Percentiles rank a stretch among this genome's conserved stretches.
These are phyloP conservation scores for Colletotrichum falcatum DNA, from an alignment of 2,329 filamentous ascomycete genomes.

Conservation along the genomic window DNA sequence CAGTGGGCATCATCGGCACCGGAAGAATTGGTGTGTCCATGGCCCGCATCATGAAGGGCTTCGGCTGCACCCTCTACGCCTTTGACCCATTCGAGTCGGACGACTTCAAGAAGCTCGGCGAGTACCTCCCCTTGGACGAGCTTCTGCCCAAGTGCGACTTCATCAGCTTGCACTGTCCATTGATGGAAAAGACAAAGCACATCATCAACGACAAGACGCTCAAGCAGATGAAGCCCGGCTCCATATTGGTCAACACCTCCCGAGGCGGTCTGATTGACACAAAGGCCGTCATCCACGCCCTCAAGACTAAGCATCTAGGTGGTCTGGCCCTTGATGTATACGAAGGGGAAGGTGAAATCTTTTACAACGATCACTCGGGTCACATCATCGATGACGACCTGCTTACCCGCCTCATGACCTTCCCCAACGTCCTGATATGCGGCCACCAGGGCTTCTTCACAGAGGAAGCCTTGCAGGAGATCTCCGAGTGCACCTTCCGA, in stretches of 20 bases:
- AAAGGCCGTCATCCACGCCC: slow-evolving; percentile 66
- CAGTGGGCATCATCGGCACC: slow-evolving; percentile 74
- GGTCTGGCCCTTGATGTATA: slow-evolving; percentile 77
- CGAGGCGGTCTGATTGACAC: slow-evolving; percentile 74
- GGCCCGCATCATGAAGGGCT: slow-evolving; percentile 72
- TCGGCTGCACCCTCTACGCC: slow-evolving; percentile 72
- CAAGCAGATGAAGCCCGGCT: slow-evolving; percentile 67
- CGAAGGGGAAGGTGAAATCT: slow-evolving; percentile 72
- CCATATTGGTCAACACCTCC: slow-evolving; percentile 75
- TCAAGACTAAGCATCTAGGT: slow-evolving; percentile 71
- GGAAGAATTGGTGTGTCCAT: slow-evolving; percentile 74
- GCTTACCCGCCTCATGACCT: slow-evolving; percentile 74
- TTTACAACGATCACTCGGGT: slow-evolving; percentile 74
- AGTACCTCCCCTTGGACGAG: slow-evolving; percentile 65
- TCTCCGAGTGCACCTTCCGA: slow-evolving; percentile 68
- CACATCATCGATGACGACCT: slow-evolving; percentile 76
- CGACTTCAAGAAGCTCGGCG: slow-evolving; percentile 62
- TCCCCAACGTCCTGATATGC: slow-evolving; percentile 74
- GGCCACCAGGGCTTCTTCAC: slow-evolving; percentile 80
- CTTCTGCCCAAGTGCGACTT: slow-evolving; percentile 70
- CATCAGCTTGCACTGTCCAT: slow-evolving; percentile 74
- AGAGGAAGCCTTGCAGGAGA: slow-evolving; percentile 72
- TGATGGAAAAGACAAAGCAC: slow-evolving; percentile 69
- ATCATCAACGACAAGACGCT: slow-evolving; percentile 69
- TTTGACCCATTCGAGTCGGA: slow-evolving; percentile 67